phyloP scores from a whole-genome alignment of 306 rosid genomes.

The Pachyrhizus erosus region DNA sequence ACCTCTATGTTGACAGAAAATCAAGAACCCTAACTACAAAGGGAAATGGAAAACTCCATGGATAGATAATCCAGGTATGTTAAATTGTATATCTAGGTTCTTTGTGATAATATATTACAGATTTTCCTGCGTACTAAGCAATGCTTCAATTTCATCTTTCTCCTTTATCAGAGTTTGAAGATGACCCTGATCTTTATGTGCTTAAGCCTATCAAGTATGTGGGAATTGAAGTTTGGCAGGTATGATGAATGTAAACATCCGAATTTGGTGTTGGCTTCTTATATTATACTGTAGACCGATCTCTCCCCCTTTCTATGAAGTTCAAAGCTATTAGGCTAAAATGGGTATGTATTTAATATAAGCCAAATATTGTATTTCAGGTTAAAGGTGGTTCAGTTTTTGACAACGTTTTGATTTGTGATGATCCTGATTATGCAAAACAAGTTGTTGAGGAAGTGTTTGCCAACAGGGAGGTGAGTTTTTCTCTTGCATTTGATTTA shows the following conservation, averaged over 20 bases:
- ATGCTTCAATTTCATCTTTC: conserved; percentile 28
- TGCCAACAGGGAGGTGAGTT: conserved; percentile 58
- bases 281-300: background rate
- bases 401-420: conserved; percentile 64
- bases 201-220: conserved; percentile 67
- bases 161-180: conserved; percentile 58
- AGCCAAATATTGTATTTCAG: conserved; percentile 47
- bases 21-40: conserved; percentile 67
- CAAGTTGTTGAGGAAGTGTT: conserved; percentile 62
- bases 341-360: conserved; percentile 19
- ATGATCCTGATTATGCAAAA: conserved; percentile 68
- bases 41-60: conserved; percentile 72
- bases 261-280: conserved; percentile 7
- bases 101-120: conserved; percentile 27
- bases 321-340: conserved; percentile 28
- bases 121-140: background rate
- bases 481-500: conserved; percentile 39
- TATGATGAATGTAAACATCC: conserved; percentile 41
- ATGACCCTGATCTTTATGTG: conserved; percentile 70
- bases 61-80: conserved; percentile 64
- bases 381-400: conserved; percentile 67
- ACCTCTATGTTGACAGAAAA: conserved; percentile 45
- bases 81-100: conserved; percentile 23
- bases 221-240: conserved; percentile 74
- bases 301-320: background rate